Base-by-base conservation (phyloP, 192 early-diverging fungal species). In the Phlyctochytrium arcticum region DNA sequence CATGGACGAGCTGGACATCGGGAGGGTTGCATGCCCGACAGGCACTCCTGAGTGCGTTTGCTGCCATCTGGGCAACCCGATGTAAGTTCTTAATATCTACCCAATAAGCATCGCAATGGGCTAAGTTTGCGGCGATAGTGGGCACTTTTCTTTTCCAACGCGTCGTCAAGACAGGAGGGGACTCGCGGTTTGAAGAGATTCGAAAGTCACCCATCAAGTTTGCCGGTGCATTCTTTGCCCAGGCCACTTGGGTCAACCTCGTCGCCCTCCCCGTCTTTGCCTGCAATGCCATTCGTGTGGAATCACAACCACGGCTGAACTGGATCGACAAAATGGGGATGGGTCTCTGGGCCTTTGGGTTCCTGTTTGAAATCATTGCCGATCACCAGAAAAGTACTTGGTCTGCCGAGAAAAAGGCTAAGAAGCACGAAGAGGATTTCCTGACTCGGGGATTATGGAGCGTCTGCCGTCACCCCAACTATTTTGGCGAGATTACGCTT, bases 141-240 rank as follows among this genome's bases (percentile, higher is more conserved):
- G 35, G 54, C 7, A 12, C 39, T 12, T 55, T 54, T 37, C 63
- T 75, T 6, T 48, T 62, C 23, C 12, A 29, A 1, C 69, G 74
- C 27, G 69, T 68, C 12, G 47, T 72, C 44, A 19, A 59, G 3
- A 24, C 67, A 8, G 66, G 62, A 12, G 60, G 68, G 26, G 74
- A 75, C 62, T 27, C 59, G 17, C 74, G 74, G 12, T 75, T 75
- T 47, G 66, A 75, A 34, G 30, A 64, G 32, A 68, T 75, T 57
- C 71, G 71, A 48, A 35, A 58, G 47, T 60, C 69, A 36, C 63
- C 64, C 29, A 10, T 62, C 6, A 39, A 58, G 27, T 75, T 75
- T 33, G 34, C 50, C 12, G 56, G 29, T 8, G 67, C 59, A 6
- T 74, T 54, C 46, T 17, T 63, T n/a, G 55, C 57, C 21, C 72